Evolutionary conservation across 345 rosid genomes (phyloP).

Genomic region (Rhodamnia rubescens): DNA sequence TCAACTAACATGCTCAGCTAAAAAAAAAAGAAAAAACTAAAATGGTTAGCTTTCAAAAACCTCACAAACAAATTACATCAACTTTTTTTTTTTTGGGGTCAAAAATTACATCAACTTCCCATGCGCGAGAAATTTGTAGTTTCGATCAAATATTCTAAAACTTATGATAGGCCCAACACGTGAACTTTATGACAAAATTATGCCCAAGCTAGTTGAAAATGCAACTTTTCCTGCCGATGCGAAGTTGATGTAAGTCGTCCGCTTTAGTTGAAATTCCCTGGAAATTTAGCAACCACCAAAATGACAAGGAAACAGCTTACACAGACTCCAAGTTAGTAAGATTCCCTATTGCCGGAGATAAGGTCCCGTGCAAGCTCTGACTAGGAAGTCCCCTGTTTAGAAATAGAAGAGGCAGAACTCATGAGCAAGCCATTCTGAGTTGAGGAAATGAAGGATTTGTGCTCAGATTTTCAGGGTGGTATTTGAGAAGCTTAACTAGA

Average conservation of each 20-base stretch:
- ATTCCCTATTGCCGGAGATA: conserved; percentile 70
- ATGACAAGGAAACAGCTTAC: conserved; percentile 29
- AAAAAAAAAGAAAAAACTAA: too few relatives aligned
- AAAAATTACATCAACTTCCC: neutral
- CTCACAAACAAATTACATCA: neutral
- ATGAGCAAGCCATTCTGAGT: neutral
- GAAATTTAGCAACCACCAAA: neutral
- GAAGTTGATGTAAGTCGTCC: neutral
- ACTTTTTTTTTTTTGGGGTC: neutral
- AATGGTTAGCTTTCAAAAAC: neutral
- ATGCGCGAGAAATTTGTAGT: neutral
- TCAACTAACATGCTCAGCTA: neutral
- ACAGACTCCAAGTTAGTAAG: conserved; percentile 71
- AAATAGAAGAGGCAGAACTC: neutral
- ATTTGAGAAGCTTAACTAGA: neutral
- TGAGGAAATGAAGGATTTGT: neutral
- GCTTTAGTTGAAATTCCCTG: neutral
- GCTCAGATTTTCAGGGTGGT: neutral
- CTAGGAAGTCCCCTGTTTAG: conserved; percentile 77
- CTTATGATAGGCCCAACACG: neutral
- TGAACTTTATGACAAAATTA: neutral
- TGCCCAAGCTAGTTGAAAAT: neutral
- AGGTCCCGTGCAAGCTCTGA: conserved; percentile 75
- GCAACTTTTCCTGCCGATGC: neutral
- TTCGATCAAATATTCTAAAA: neutral